Evolutionary conservation across 352 stramenopile species (phyloP).

Genomic region (Discostella stelligera): DNA sequence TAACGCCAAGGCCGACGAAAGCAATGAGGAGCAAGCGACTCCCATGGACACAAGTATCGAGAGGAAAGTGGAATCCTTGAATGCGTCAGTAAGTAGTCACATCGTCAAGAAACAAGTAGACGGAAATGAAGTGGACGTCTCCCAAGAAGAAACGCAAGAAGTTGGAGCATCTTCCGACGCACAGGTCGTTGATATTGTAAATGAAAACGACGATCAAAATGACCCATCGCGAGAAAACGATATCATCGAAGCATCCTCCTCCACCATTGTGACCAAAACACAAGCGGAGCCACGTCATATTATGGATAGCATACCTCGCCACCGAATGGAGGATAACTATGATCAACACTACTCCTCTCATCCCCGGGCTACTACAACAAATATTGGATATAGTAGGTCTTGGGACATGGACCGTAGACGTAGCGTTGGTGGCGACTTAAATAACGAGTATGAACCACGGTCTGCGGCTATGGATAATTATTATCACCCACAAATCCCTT

Average conservation of each 20-base stretch:
- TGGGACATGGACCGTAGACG: slow-evolving; percentile 24
- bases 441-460: slow-evolving; percentile 3
- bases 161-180: neutral
- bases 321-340: neutral
- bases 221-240: neutral
- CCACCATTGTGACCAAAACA: slow-evolving; percentile 1
- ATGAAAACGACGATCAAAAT: slow-evolving; percentile 1
- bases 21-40: slow-evolving; percentile 5
- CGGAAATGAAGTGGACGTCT: neutral
- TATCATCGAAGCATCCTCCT: neutral
- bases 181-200: neutral
- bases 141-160: neutral
- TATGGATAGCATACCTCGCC: neutral
- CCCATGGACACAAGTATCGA: neutral
- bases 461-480: slow-evolving; percentile 8
- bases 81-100: neutral
- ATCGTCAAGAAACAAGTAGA: neutral
- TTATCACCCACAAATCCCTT: slow-evolving; percentile 7
- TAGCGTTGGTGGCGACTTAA: neutral
- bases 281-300: neutral
- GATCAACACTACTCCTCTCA: slow-evolving; percentile 1
- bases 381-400: slow-evolving; percentile 4
- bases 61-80: neutral
- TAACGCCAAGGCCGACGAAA: slow-evolving; percentile 17
- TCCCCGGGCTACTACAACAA: neutral